phyloP scores from a whole-genome alignment of 176 grass and related monocot genomes.

The Pontederia paniculata region DNA sequence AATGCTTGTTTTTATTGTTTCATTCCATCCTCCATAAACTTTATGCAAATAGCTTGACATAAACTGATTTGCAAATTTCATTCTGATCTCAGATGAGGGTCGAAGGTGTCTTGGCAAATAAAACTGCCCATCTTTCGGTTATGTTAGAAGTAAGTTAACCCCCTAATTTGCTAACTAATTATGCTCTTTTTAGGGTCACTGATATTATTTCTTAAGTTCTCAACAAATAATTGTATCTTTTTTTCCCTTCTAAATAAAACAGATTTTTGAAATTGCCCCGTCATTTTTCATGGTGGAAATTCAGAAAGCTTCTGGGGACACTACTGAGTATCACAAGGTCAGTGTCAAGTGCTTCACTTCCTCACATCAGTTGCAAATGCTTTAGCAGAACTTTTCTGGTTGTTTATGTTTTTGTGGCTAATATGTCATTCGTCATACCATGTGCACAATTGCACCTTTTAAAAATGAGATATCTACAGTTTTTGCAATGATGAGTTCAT shows the following conservation, averaged over 20 bases:
- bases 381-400: no score
- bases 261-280: constrained; percentile 96
- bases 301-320: constrained; percentile 64
- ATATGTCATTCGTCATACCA: no score
- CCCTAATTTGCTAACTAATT: constrained; percentile 10
- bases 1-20: no score
- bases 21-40: no score
- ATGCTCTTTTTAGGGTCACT: constrained; percentile 5
- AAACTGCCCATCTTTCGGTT: constrained; percentile 65
- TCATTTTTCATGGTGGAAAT: constrained; percentile 91
- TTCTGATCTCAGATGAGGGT: constrained; percentile 60
- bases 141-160: constrained; percentile 82
- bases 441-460: no score
- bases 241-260: constrained; percentile 13
- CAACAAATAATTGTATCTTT: constrained; percentile 1
- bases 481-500: no score
- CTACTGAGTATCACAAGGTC: constrained; percentile 71
- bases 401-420: no score
- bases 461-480: no score
- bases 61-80: neutral
- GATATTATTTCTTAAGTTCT: neutral
- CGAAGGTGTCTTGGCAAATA: constrained; percentile 56
- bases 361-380: neutral
- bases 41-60: no score
- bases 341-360: neutral